phyloP scores from a whole-genome alignment of 768 basidiomycete species.

The Tricholomella constricta region DNA sequence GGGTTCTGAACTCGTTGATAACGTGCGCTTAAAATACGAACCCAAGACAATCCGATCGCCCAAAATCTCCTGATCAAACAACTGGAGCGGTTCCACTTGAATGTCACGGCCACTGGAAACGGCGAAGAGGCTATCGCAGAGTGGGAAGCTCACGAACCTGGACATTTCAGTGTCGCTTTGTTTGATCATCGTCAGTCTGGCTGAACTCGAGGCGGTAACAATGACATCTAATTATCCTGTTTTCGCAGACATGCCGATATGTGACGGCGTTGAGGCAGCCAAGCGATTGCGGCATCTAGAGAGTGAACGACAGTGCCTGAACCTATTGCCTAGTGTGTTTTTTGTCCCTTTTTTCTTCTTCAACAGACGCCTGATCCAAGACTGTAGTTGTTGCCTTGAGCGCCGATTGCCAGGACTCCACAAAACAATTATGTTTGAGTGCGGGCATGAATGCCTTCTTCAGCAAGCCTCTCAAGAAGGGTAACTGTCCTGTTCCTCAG shows the following conservation, averaged over 20 bases:
- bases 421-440: constrained; percentile 73
- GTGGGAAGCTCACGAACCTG: constrained; percentile 69
- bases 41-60: constrained; percentile 68
- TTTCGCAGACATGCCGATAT: constrained; percentile 72
- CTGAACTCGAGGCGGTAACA: background rate
- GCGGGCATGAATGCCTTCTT: constrained; percentile 80
- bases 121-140: constrained; percentile 70
- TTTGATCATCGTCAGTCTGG: constrained; percentile 69
- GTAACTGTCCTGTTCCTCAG: constrained; percentile 30
- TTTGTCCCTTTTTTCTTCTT: background rate
- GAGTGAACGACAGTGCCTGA: constrained; percentile 50
- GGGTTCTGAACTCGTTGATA: background rate
- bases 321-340: constrained; percentile 57
- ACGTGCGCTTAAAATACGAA: background rate
- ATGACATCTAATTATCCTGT: background rate
- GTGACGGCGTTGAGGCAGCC: constrained; percentile 75
- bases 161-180: constrained; percentile 67
- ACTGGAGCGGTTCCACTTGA: constrained; percentile 59
- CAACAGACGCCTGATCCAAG: background rate
- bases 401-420: constrained; percentile 77
- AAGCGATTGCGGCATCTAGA: constrained; percentile 65
- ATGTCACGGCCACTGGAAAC: constrained; percentile 63
- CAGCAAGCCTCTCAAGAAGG: constrained; percentile 69
- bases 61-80: constrained; percentile 70
- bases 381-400: constrained; percentile 66